Evolutionary conservation across 352 stramenopile species (phyloP).

Genomic region (Pythium angustatum): DNA sequence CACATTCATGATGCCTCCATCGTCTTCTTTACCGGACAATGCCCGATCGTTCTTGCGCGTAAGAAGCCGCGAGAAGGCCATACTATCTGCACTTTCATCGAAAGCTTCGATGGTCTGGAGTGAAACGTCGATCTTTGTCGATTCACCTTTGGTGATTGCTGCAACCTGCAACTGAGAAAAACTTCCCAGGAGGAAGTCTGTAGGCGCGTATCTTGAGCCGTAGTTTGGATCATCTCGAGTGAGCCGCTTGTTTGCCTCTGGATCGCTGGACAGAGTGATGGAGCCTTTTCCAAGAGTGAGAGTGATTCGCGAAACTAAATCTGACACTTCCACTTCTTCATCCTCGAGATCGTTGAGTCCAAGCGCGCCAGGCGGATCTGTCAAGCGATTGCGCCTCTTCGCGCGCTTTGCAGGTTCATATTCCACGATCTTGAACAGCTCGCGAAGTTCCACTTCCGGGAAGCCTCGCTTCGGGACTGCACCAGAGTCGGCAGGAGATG

Average conservation of each 20-base stretch:
- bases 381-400: conserved; percentile 51
- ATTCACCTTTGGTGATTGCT: conserved; percentile 63
- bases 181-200: conserved; percentile 73
- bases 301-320: conserved; percentile 72
- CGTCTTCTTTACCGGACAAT: conserved; percentile 36
- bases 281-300: conserved; percentile 74
- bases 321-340: conserved; percentile 37
- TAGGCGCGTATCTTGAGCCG: conserved; percentile 64
- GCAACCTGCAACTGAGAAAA: conserved; percentile 81
- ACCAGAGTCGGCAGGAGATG: conserved; percentile 31
- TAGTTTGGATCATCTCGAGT: conserved; percentile 66
- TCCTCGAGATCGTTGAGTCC: conserved; percentile 30
- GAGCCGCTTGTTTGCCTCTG: conserved; percentile 65
- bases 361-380: conserved; percentile 26
- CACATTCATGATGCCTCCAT: conserved; percentile 53
- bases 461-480: conserved; percentile 48
- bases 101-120: conserved; percentile 85
- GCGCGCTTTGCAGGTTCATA: conserved; percentile 71
- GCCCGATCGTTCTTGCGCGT: conserved; percentile 55
- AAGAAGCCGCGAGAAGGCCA: conserved; percentile 77
- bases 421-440: conserved; percentile 89
- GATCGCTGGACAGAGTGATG: conserved; percentile 73
- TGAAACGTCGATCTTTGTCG: conserved; percentile 81
- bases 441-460: conserved; percentile 78
- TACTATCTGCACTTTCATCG: conserved; percentile 86